Evolutionary conservation across 2,329 filamentous ascomycete species (phyloP).

Genomic region (Sclerotiophoma versabilis): DNA sequence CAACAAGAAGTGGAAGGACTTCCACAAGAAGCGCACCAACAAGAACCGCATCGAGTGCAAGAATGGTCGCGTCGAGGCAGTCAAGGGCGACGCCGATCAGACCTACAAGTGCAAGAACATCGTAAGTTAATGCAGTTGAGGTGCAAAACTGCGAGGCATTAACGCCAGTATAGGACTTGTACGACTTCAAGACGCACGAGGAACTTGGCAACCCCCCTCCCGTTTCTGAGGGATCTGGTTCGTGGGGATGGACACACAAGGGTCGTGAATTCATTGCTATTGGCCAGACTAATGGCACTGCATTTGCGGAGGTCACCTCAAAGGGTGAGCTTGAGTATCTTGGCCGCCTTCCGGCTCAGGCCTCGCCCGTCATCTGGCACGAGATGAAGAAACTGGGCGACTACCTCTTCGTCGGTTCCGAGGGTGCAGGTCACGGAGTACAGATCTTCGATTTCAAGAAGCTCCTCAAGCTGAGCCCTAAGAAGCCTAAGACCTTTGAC

Average conservation of each 20-base stretch:
- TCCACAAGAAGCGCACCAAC: constrained; percentile 36
- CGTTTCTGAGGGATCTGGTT: constrained; percentile 52
- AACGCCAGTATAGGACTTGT: constrained; percentile 53
- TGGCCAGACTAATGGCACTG: constrained; percentile 63
- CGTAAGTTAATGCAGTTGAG: constrained; percentile 47
- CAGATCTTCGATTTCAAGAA: constrained; percentile 68
- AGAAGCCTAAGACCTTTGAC: constrained; percentile 41
- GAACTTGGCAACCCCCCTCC: constrained; percentile 57
- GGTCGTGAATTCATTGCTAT: constrained; percentile 64
- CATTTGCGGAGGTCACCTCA: constrained; percentile 60
- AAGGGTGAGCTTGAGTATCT: constrained; percentile 61
- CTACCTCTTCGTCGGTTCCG: constrained; percentile 52
- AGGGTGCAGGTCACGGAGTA: constrained; percentile 58
- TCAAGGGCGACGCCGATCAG: constrained; percentile 48
- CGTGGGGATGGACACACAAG: constrained; percentile 62
- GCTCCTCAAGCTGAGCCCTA: constrained; percentile 43
- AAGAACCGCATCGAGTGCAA: constrained; percentile 43
- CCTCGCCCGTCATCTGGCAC: constrained; percentile 58
- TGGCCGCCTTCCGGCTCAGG: constrained; percentile 59
- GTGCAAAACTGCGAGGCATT: constrained; percentile 2
- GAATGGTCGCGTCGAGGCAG: constrained; percentile 46
- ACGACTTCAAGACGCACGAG: constrained; percentile 64
- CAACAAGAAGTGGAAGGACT: constrained; percentile 42
- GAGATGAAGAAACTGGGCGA: constrained; percentile 58
- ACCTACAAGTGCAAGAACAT: constrained; percentile 55